Percentiles rank a stretch among this genome's conserved stretches.
Evolutionary conservation across 2,329 filamentous ascomycete species (phyloP).

Genomic region (Talaromyces pinophilus): DNA sequence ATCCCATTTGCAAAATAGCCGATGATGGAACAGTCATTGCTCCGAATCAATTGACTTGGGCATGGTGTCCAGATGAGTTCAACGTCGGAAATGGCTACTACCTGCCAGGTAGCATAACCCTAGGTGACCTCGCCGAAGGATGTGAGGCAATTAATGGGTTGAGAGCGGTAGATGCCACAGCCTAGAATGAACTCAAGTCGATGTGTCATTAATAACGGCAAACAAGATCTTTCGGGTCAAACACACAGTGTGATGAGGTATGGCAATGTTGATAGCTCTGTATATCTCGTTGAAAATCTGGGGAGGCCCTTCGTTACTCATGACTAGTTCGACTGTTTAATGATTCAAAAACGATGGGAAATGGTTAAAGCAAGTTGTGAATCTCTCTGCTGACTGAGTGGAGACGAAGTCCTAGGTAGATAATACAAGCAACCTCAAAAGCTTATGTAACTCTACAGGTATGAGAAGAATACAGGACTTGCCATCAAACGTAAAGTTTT

Average conservation of each 20-base stretch:
- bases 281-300: not conserved
- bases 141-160: slow-evolving; percentile 5
- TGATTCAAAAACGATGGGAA: not conserved
- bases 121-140: slow-evolving; percentile 7
- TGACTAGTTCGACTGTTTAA: not conserved
- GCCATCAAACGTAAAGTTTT: not conserved
- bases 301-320: not conserved
- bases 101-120: slow-evolving; percentile 18
- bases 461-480: not conserved
- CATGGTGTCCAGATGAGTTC: slow-evolving; percentile 20
- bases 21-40: not conserved
- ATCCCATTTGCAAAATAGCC: not conserved
- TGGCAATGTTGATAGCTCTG: not conserved
- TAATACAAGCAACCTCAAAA: not conserved
- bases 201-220: not conserved
- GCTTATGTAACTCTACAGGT: not conserved
- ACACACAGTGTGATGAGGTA: not conserved
- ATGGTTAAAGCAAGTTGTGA: not conserved
- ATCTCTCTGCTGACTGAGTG: not conserved
- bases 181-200: not conserved
- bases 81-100: slow-evolving; percentile 18
- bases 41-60: slow-evolving; percentile 32
- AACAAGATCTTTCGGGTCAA: not conserved
- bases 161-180: not conserved
- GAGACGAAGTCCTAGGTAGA: not conserved